These are phyloP conservation scores for Podosphaera aphanis DNA, from an alignment of 2,329 filamentous ascomycete genomes.

Conservation along the genomic window DNA sequence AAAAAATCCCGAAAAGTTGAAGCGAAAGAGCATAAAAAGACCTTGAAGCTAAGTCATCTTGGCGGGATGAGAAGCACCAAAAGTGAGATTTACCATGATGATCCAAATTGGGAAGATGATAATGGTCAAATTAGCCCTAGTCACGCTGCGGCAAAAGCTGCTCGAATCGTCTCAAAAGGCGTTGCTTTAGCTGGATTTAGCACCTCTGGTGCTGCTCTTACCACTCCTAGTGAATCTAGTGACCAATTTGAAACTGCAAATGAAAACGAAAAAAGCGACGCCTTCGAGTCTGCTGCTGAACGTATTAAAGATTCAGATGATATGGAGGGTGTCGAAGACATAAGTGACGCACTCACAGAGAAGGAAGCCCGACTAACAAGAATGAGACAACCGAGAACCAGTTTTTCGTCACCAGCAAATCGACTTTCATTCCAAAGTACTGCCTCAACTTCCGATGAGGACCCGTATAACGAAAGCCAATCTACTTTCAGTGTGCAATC, in stretches of 20 bases:
- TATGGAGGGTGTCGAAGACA: slow-evolving; percentile 74
- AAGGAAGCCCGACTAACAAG: slow-evolving; percentile 36
- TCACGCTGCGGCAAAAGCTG: slow-evolving; percentile 18
- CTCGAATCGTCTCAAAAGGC: slow-evolving; percentile 15
- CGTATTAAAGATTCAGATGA: slow-evolving; percentile 72
- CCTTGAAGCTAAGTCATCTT: slow-evolving; percentile 45
- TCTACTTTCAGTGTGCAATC: slow-evolving; percentile 35
- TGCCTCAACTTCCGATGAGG: slow-evolving; percentile 64
- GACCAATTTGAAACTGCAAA: slow-evolving; percentile 65
- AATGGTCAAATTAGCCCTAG: slow-evolving; percentile 30
- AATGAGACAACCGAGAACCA: slow-evolving; percentile 17
- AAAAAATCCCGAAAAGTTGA: slow-evolving; percentile 41
- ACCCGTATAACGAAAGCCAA: slow-evolving; percentile 39
- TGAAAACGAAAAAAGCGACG: slow-evolving; percentile 52
- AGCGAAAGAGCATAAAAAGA: slow-evolving; percentile 47
- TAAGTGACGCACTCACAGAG: slow-evolving; percentile 56
- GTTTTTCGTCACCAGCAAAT: slow-evolving; percentile 25
- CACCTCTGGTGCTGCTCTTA: slow-evolving; percentile 5
- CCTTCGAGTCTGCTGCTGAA: slow-evolving; percentile 55
- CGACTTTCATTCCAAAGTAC: slow-evolving; percentile 62
- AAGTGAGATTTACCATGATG: slow-evolving; percentile 59
- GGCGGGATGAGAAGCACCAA: slow-evolving; percentile 50
- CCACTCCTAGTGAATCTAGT: slow-evolving; percentile 24
- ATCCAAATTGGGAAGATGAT: slow-evolving; percentile 80
- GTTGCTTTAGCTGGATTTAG: slow-evolving; percentile 3